A percentile compares a stretch with the other conserved stretches of the same genome.
Conservation (phyloP, 23 red algal genomes). For the Gracilaria gracilis region DNA sequence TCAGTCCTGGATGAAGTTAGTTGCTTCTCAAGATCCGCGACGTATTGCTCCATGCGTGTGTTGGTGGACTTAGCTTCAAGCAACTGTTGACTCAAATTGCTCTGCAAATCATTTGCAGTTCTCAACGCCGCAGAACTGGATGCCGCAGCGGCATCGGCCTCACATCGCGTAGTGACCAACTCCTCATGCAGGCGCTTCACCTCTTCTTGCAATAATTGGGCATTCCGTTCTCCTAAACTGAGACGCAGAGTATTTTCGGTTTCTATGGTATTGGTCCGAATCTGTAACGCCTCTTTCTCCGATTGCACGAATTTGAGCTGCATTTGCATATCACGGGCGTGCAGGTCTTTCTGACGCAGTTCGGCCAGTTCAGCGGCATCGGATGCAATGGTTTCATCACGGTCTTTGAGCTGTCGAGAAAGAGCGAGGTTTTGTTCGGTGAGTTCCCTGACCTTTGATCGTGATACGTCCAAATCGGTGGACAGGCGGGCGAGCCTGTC, state of each 20-base stretch:
- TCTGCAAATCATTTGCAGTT: constrained; percentile 16
- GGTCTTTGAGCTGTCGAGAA: constrained; percentile 11
- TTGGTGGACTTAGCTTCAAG: background rate
- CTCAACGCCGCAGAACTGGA: constrained; percentile 4
- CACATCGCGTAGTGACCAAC: constrained; percentile 5
- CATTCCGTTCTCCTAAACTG: background rate
- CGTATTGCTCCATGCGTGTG: constrained; percentile 27
- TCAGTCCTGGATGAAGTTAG: background rate
- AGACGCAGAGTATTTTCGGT: constrained; percentile 5
- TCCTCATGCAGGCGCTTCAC: constrained; percentile 11
- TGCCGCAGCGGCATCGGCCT: background rate
- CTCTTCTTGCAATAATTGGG: background rate
- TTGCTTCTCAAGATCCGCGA: constrained; percentile 18
- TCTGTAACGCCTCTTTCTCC: background rate
- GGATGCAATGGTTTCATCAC: constrained; percentile 11
- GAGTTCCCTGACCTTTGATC: constrained; percentile 8
- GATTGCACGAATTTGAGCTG: background rate
- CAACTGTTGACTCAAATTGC: constrained; percentile 12
- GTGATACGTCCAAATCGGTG: constrained; percentile 6
- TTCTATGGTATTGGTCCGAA: background rate
- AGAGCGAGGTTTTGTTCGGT: constrained; percentile 5
- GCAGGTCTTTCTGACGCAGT: background rate
- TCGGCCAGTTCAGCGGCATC: constrained; percentile 7
- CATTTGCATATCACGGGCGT: constrained; percentile 1
- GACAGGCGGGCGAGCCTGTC: constrained; percentile 7